Base-by-base conservation (phyloP, 75 land plant species). In the Cunninghamia lanceolata region DNA sequence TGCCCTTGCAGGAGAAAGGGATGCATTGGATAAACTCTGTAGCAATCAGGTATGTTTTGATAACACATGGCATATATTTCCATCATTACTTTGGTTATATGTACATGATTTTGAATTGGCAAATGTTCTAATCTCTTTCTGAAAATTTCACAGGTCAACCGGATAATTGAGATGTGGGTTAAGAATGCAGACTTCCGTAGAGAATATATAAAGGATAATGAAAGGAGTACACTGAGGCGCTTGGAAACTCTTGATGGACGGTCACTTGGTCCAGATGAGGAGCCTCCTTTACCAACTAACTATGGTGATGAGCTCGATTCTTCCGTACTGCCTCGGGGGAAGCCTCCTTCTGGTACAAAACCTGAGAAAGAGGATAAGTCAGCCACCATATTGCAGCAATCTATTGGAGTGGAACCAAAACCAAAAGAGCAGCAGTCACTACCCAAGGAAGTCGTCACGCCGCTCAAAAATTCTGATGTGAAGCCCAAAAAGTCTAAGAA, bases 181-280 rank as follows among this genome's bases (percentile, higher is more conserved):
- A 93, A 75, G 10, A 85, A 95, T 86, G 87, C 89, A 59, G 94
- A 94, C 46, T 96, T 95, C 85, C 89, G 99, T n/a, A 88, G 40
- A 32, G 93, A 90, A 15, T 98, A 98, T 56, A 77, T 95, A 34
- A 92, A 88, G 59, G 89, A 89, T 86, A 98, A 98, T 85, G 85
- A 80, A 63, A 71, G 83, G 81, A 98, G 99, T 86, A 98, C 97
- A 19, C 42, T 98, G 66, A 92, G 93, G 88, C 89, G 99, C 73
- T 82, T 96, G 54, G 89, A 83, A 68, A 95, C 99, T 0, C 71
- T 91, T 47, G 99, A 98, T 87, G 99, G 99, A 11, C 91, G 99
- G n/a, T 88, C 94, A 1, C 90, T 96, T 54, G 97, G 96, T 54
- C 99, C 95, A 81, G 94, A 95, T 87, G 97, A 98, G 86, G 91